Evolutionary conservation across 2,329 filamentous ascomycete genomes (phyloP), one percentile per base, ranked within the genome.

Genomic region (Curvularia sp.): DNA sequence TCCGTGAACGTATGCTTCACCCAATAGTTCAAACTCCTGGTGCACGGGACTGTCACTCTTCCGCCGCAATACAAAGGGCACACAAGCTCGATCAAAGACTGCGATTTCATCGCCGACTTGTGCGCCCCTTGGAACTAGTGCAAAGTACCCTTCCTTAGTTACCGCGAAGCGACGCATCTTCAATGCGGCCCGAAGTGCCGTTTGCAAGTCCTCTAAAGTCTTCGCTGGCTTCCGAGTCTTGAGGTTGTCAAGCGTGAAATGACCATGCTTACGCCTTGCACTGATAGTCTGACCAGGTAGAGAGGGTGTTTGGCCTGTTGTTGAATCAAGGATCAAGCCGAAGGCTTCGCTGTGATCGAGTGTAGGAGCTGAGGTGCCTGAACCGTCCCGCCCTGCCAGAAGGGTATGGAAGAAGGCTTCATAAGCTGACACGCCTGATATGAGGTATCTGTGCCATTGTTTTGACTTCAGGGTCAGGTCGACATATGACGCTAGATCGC

Each of bases 351-450:
- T 65, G 25, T 69, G 69, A 1, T 69, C 64, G 5, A 34, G 30
- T 2, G 68, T 60, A 1, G 64, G 61, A 9, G 53, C 43, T 3
- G 53, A 53, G 6, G 46, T 53, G 25, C 60, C 58, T 8, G 66
- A 61, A 13, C 55, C 61, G 41, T 70, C 63, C 21, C 64, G 61
- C 9, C 68, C 67, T 2, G 66, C 66, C 0, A 67, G 30, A 9
- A 72, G 48, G 2, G 69, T 70, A 18, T 66, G 41, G 39, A 65
- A 52, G 53, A 72, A 72, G 5, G 68, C 69, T 10, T 70, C 63
- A 34, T 65, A 70, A 27, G 66, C 43, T 9, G 61, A 61, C 5
- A 23, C 45, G 7, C 49, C 58, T 1, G 42, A 27, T n/a, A 45
- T 12, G 3, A 57, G 55, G 38, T 67, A 66, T 15, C 30, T 47